Base-by-base conservation (phyloP, 1,139 yeast species). In the Sugiyamaella novakii region DNA sequence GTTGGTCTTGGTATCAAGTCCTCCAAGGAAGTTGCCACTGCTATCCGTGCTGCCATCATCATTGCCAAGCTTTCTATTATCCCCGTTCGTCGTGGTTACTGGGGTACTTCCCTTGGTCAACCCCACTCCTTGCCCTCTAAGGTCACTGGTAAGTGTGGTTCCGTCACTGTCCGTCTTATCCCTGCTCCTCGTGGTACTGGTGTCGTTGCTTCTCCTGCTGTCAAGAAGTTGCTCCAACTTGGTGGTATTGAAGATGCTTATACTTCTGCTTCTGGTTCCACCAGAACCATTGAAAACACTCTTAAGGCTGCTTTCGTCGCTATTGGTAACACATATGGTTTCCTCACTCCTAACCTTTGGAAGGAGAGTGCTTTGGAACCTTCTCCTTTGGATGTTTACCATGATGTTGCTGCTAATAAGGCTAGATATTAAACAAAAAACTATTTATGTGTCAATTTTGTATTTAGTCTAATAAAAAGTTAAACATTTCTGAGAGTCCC, bases 141-240 rank as follows among this genome's bases (percentile, higher is more conserved):
- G 89, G 88, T 91, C 73, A 86, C 98, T 65, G 98, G 98, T 83
- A 91, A 89, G 88, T 91, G 97, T 83, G 98, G 98, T 83, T 91
- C 98, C 77, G 98, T 92, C 72, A 76, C 84, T 60, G 96, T 89
- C 66, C 91, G 98, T 87, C 86, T 92, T 75, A 91, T 92, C 73
- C 99, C 99, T 77, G 99, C 99, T 66, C 98, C 99, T 84, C 94
- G 99, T 84, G 99, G 99, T 91, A 89, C 96, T 76, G 98, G 98
- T 85, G 88, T 92, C 73, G 97, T 92, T 68, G 99, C 99, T 73
- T 94, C 98, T 67, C 98, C 98, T 76, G 96, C 96, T 67, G 98
- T 92, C 76, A 92, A 89, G 87, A 89, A 89, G 81, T 84, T 92
- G 78, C 80, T 94, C 81, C 96, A 91, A 81, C 87, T 92, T 75